Conservation (phyloP, 371 early-diverging fungal species). For the Mucor mucedo region DNA sequence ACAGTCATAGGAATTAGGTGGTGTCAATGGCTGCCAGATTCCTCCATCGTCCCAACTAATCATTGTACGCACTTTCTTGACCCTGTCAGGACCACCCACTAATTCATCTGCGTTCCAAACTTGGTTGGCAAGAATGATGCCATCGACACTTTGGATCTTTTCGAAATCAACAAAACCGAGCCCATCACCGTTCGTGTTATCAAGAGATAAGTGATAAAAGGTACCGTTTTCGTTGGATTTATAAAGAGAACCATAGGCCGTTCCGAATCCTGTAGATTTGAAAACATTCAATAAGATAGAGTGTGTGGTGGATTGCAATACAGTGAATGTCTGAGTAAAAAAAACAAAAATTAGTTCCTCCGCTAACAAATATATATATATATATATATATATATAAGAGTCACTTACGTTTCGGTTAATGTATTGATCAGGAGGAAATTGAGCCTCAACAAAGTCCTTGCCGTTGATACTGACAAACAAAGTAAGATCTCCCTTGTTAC, state of each 20-base stretch:
- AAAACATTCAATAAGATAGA: conserved; percentile 79
- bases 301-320: conserved; percentile 78
- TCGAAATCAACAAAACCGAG: conserved; percentile 88
- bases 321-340: conserved; percentile 62
- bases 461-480: conserved; percentile 80
- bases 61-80: conserved; percentile 72
- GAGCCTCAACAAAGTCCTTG: conserved; percentile 67
- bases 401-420: conserved; percentile 50
- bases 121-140: conserved; percentile 87
- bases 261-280: conserved; percentile 48
- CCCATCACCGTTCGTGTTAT: conserved; percentile 79
- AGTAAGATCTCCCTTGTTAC: conserved; percentile 53
- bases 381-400: neutral
- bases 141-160: conserved; percentile 82
- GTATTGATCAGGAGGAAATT: conserved; percentile 75
- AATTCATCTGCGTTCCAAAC: conserved; percentile 76
- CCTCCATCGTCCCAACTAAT: conserved; percentile 90
- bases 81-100: conserved; percentile 46
- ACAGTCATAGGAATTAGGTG: conserved; percentile 69
- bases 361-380: neutral
- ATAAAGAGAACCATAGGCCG: conserved; percentile 83
- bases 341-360: neutral
- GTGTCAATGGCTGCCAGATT: conserved; percentile 69
- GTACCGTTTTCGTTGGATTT: conserved; percentile 85
- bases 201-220: conserved; percentile 71